These are phyloP conservation scores for Boletus sensibilis DNA, from an alignment of 768 basidiomycete genomes.

Conservation along the genomic window DNA sequence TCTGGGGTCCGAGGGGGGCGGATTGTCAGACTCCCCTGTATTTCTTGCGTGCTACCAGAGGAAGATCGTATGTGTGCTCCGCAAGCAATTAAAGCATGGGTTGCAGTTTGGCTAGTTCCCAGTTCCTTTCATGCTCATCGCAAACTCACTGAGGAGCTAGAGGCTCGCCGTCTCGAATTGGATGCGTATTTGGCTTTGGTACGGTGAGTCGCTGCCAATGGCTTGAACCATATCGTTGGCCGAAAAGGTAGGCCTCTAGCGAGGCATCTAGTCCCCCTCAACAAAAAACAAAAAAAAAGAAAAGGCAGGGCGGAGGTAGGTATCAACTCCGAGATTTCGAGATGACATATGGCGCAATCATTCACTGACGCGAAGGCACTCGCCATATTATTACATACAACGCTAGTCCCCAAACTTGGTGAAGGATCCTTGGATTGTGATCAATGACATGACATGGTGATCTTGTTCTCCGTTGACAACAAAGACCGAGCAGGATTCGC, in stretches of 20 bases:
- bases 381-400: background rate
- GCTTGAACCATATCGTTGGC: background rate
- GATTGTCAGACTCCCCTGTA: background rate
- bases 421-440: background rate
- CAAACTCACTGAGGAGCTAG: background rate
- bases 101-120: no score
- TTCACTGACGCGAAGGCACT: background rate
- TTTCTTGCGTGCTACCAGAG: background rate
- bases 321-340: background rate
- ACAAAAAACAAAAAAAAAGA: background rate
- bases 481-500: background rate
- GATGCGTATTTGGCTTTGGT: background rate
- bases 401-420: background rate
- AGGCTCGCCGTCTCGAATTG: background rate
- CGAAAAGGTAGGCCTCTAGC: background rate
- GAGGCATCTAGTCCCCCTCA: background rate
- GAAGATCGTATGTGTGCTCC: no score
- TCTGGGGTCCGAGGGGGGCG: background rate
- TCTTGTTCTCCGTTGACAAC: background rate
- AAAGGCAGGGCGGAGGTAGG: background rate
- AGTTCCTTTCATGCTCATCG: background rate
- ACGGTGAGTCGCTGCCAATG: background rate
- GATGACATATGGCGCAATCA: background rate
- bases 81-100: no score
- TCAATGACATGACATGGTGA: background rate